Conservation (phyloP, 2,329 filamentous ascomycete genomes). For the Daldinia sp. region DNA sequence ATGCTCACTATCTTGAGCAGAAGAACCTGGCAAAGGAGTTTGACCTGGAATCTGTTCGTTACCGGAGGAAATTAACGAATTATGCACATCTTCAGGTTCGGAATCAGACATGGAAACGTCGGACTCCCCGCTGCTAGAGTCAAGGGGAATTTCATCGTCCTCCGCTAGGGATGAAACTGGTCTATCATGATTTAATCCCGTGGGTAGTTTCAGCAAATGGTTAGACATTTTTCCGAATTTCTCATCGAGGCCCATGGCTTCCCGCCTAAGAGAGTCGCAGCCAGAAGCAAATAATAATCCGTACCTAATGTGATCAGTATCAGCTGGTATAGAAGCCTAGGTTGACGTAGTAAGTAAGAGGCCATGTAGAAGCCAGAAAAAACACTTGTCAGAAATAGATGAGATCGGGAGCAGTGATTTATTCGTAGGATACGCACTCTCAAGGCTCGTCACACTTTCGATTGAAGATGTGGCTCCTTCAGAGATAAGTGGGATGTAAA, state of each 20-base stretch:
- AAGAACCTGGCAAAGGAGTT: background rate
- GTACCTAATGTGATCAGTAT: slow-evolving; percentile 12
- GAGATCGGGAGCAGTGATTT: background rate
- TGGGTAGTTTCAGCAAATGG: background rate
- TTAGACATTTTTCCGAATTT: background rate
- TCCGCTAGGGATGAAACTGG: slow-evolving; percentile 4
- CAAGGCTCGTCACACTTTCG: slow-evolving; percentile 39
- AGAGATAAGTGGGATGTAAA: slow-evolving; percentile 16
- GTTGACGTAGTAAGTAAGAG: slow-evolving; percentile 1
- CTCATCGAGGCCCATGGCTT: slow-evolving; percentile 10
- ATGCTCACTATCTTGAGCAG: background rate
- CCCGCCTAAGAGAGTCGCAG: background rate
- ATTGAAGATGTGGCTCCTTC: slow-evolving; percentile 35
- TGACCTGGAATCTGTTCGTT: slow-evolving; percentile 13
- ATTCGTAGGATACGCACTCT: slow-evolving; percentile 13
- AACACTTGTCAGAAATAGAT: slow-evolving; percentile 33
- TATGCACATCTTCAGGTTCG: slow-evolving; percentile 9
- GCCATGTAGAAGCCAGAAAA: slow-evolving; percentile 4
- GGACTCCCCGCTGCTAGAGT: slow-evolving; percentile 26
- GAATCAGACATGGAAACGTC: slow-evolving; percentile 27
- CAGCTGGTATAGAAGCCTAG: slow-evolving; percentile 2
- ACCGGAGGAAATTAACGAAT: slow-evolving; percentile 13
- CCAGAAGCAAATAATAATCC: slow-evolving; percentile 6
- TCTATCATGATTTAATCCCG: background rate
- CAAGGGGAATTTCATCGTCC: slow-evolving; percentile 33